Evolutionary conservation across 805 yeast species (phyloP), one percentile per base, ranked within the genome.

Genomic region (Lipomyces chichibuensis): DNA sequence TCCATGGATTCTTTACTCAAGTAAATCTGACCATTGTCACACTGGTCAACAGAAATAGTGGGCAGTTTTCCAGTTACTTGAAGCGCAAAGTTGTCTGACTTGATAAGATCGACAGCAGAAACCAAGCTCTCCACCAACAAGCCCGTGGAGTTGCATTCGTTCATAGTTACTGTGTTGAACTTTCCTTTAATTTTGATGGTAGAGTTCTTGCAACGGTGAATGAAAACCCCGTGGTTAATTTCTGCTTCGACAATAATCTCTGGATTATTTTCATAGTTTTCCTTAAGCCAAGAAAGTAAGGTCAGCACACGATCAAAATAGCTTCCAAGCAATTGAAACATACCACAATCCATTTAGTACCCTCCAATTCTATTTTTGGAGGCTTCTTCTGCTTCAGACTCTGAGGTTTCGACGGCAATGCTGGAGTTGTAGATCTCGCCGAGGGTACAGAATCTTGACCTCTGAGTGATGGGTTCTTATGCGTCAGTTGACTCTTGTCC

Each of bases 401-500:
- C 7, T 85, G 78, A 59, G 97, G 97, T 75, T 92, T 92, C 83
- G 88, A 90, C 66, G 97, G 96, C 52, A 97, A 97, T 58, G 84
- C 81, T 14, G 69, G 66, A 5, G 71, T 32, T 2, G 62, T 13
- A 2, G 65, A 35, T 52, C 5, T 52, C 13, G 9, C 49, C 1
- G 69, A 69, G 2, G 85, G 83, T 27, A 85, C 83, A 2, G 84
- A 78, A 2, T 87, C 83, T 3, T 85, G 78, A 11, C 81, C 84
- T 74, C 97, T 89, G 73, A 93, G 82, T 58, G 82, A 87, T 1
- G 97, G 97, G 78, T 92, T 91, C 80, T 92, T 92, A 79, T 92
- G 97, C 27, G 97, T 92, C 92, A 91, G 91, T 79, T 92, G 91
- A 8, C 96, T 88, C 80, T 87, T 91, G 73, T 93, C 98, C 52